These are phyloP conservation scores for Trichomonas tenax DNA, from an alignment of 208 protist genomes.

Conservation along the genomic window DNA sequence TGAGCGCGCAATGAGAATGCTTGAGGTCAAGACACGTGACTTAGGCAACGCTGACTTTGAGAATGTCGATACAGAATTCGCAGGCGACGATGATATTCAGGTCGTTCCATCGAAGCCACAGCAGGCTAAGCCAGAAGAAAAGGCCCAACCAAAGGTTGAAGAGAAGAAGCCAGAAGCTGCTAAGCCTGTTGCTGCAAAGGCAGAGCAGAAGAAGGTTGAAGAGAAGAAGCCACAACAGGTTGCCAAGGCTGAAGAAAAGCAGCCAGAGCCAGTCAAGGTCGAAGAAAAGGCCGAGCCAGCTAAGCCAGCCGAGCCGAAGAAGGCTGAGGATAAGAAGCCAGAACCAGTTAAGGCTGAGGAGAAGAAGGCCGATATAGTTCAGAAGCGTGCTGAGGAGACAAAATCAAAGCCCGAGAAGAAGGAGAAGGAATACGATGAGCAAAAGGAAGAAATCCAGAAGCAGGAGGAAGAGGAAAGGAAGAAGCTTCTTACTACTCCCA, in stretches of 20 bases:
- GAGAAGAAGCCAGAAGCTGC: not conserved
- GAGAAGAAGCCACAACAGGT: not conserved
- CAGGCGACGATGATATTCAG: not conserved
- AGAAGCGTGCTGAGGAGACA: not conserved
- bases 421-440: not conserved
- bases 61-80: no score
- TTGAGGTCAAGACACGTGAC: not conserved
- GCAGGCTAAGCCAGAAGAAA: not conserved
- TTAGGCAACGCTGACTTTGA: not conserved
- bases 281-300: not conserved
- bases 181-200: not conserved
- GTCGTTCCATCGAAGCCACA: not conserved
- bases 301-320: not conserved
- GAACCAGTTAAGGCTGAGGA: not conserved
- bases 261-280: not conserved
- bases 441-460: not conserved
- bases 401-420: not conserved
- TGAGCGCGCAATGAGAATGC: not conserved
- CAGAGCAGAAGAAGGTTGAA: not conserved
- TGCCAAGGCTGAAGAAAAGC: not conserved
- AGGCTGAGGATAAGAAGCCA: not conserved
- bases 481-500: not conserved
- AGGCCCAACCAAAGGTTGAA: not conserved
- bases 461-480: not conserved
- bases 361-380: not conserved